Base-by-base conservation (phyloP, 495 filamentous ascomycete species). In the Talaromyces borbonicus region DNA sequence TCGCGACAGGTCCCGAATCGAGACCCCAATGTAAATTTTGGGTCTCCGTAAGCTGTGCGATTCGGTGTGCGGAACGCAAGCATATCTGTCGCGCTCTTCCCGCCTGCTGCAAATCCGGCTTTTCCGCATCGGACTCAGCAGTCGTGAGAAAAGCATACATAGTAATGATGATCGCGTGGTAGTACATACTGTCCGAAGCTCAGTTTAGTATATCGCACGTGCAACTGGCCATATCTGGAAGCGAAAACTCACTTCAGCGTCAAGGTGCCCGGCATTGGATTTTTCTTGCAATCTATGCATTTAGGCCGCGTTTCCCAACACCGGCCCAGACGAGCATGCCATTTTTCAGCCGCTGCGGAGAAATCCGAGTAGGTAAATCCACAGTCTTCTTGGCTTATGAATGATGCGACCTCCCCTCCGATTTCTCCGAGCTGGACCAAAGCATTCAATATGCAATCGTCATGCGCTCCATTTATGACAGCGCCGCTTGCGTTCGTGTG, bases 21-120 rank as follows among this genome's bases (percentile, higher is more conserved):
- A 61, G 43, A 6, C 60, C 60, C 49, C 61, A 70, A 16, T 50
- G 49, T 23, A 47, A 46, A 14, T 58, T 58, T 39, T 60, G 56
- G 22, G 58, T 41, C 11, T 48, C 53, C 46, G 65, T 55, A 27
- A 53, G 63, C 12, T 55, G 50, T 4, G 57, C 58, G 30, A 65
- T 61, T 27, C 57, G 53, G 29, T 54, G 54, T 11, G 57, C 58
- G 1, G 59, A 52, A 7, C 43, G 31, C 51, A 56, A 16, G 29
- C 58, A 60, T 4, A 49, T 51, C 16, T 40, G 39, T 46, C 49
- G 47, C 7, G 37, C 49, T 20, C 57, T 48, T 43, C 52, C 52
- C 20, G 32, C 27, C 43, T 19, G 26, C 18, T 35, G 19, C 12
- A 46, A 23, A 32, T n/a, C 5, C 6, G 14, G 15, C 30, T 18